Evolutionary conservation across 768 basidiomycete species (phyloP).

Genomic region (Tricholoma sp.): DNA sequence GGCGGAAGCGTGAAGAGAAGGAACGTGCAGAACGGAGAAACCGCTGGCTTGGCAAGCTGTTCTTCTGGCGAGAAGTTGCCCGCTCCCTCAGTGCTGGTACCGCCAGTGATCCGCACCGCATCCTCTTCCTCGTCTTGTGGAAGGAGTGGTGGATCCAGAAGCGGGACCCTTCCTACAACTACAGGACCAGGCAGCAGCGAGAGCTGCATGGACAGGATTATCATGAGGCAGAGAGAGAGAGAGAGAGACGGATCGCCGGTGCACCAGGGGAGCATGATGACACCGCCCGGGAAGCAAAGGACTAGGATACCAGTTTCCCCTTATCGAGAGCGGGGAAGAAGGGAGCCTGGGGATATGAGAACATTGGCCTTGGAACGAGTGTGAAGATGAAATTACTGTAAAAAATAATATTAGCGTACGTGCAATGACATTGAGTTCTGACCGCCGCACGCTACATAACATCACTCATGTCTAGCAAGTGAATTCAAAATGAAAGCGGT

Average conservation of each 20-base stretch:
- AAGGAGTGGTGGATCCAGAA: constrained; percentile 25
- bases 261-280: constrained; percentile 6
- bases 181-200: constrained; percentile 6
- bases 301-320: constrained; percentile 3
- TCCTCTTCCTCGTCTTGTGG: constrained; percentile 22
- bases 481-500: too few relatives aligned
- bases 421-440: too few relatives aligned
- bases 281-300: not conserved
- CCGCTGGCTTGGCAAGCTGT: constrained; percentile 28
- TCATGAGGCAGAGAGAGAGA: constrained; percentile 26
- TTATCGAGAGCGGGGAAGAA: constrained; percentile 1
- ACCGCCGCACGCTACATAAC: too few relatives aligned
- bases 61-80: constrained; percentile 19
- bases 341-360: constrained; percentile 12
- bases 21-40: constrained; percentile 32
- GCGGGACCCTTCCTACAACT: constrained; percentile 29
- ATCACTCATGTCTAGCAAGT: too few relatives aligned
- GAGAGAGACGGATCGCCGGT: constrained; percentile 21
- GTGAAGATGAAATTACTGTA: too few relatives aligned
- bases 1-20: constrained; percentile 61
- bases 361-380: constrained; percentile 17
- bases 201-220: constrained; percentile 13
- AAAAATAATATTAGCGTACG: too few relatives aligned
- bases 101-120: constrained; percentile 20
- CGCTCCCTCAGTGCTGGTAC: not conserved